Evolutionary conservation across 75 land plant genomes (phyloP), one percentile per base, ranked within the genome.

Genomic region (Selaginella tamariscina): DNA sequence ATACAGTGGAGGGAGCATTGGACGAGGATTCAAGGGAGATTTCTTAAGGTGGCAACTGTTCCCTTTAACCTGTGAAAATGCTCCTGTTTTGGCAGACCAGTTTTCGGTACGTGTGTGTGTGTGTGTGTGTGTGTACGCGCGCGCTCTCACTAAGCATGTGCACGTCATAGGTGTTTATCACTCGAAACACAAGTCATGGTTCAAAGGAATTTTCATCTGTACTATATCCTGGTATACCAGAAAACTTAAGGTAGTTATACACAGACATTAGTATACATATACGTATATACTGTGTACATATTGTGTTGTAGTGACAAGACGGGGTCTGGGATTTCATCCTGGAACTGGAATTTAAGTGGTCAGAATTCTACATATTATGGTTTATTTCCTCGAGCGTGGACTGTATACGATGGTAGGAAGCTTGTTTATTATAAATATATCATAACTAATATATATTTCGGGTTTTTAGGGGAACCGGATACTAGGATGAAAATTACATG

Each of bases 81-180:
- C 91, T 56, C 91, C 99, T 27, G 72, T 90, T 54, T 78, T 85
- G 75, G 87, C 88, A 27, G 88, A 94, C 78, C 98, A 94, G 57
- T 94, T 94, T 54, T 94, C 98, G 76, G 98, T 94, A 84, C 78
- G 89, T 84, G n/a, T n/a, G n/a, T n/a, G n/a, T n/a, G n/a, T n/a
- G n/a, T n/a, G n/a, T n/a, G n/a, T n/a, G n/a, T n/a, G n/a, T n/a
- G n/a, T n/a, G n/a, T n/a, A n/a, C n/a, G n/a, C n/a, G n/a, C n/a
- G n/a, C n/a, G n/a, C n/a, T n/a, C n/a, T n/a, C n/a, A n/a, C n/a
- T n/a, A n/a, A n/a, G n/a, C n/a, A n/a, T n/a, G n/a, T n/a, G n/a
- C n/a, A n/a, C 69, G 15, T 1, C 78, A 67, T 77, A 94, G 98
- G 93, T 94, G 33, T 94, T 94, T 75, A 78, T 94, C 69, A 83